Percentiles rank a stretch among this genome's conserved stretches.
phyloP scores from a whole-genome alignment of 345 rosid genomes.

The Cochlearia excelsa region DNA sequence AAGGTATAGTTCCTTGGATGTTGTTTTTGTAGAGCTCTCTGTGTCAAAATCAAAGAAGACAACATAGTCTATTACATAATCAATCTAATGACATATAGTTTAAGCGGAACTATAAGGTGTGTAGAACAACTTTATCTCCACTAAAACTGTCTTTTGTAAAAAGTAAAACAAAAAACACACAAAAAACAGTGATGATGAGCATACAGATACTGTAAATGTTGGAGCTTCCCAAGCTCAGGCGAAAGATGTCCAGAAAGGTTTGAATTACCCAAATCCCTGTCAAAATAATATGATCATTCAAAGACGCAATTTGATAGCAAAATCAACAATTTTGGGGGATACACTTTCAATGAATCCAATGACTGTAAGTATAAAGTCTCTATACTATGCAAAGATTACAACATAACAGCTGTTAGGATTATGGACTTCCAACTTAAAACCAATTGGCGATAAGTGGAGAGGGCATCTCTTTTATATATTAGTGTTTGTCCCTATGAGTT shows the following conservation, averaged over 20 bases:
- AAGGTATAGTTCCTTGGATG: slow-evolving; percentile 72
- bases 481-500: too few relatives aligned
- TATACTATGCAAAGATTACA: too few relatives aligned
- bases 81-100: neutral
- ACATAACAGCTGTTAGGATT: too few relatives aligned
- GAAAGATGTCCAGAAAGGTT: slow-evolving; percentile 86
- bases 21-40: slow-evolving; percentile 96
- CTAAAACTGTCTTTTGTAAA: neutral
- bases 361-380: too few relatives aligned
- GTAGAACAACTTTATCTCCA: neutral
- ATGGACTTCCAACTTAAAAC: too few relatives aligned
- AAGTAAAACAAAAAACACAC: neutral
- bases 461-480: too few relatives aligned
- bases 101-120: neutral
- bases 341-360: too few relatives aligned
- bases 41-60: slow-evolving; percentile 21
- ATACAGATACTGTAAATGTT: slow-evolving; percentile 89
- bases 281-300: slow-evolving; percentile 4
- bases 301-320: slow-evolving; percentile 3
- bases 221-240: slow-evolving; percentile 79
- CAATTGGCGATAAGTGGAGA: too few relatives aligned
- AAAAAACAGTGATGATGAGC: slow-evolving; percentile 29
- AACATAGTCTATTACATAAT: slow-evolving; percentile 10
- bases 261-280: slow-evolving; percentile 95
- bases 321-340: too few relatives aligned